Base-by-base conservation (phyloP, 2,329 filamentous ascomycete genomes). In the Penicillium hordei region DNA sequence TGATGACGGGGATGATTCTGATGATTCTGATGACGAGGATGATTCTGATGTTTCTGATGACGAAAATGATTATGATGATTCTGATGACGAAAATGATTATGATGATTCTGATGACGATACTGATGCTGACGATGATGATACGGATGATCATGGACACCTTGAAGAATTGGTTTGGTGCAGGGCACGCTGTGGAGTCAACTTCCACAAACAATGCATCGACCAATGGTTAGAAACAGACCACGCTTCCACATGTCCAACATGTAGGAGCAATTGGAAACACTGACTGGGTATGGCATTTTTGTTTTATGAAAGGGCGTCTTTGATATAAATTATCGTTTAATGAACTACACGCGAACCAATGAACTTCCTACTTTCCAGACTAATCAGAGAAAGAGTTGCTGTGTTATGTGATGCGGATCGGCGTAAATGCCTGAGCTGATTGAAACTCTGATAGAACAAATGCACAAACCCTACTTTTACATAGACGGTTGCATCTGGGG, bases 171-270 rank as follows among this genome's bases (percentile, higher is more conserved):
- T 45, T n/a, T 67, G 63, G 65, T 67, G 63, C 56, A 63, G 57
- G 39, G 58, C 60, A n/a, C 40, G 31, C 17, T 67, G 63, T 57
- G 63, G 65, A 51, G 55, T 62, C 36, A 67, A 67, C 46, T 67
- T 60, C 52, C 63, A 67, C 39, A 59, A 59, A 36, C 1, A 10
- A 8, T 67, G 65, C 48, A 65, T 67, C 25, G 52, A 62, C n/a
- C 33, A 51, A 42, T 67, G 63, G 63, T 23, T 66, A 15, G 48
- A 44, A 33, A 48, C 40, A 31, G 43, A 38, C n/a, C 31, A 4
- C 3, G 34, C 29, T n/a, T 12, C 53, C 5, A 62, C 60, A 17
- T 67, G 62, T 10, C 65, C 65, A 17, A 27, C 46, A 17, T 67
- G 63, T 55, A 49, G 65, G 23, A 55, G 52, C n/a, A 21, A 1